Conservation (phyloP, 345 rosid species). For the Syzygium aromaticum region DNA sequence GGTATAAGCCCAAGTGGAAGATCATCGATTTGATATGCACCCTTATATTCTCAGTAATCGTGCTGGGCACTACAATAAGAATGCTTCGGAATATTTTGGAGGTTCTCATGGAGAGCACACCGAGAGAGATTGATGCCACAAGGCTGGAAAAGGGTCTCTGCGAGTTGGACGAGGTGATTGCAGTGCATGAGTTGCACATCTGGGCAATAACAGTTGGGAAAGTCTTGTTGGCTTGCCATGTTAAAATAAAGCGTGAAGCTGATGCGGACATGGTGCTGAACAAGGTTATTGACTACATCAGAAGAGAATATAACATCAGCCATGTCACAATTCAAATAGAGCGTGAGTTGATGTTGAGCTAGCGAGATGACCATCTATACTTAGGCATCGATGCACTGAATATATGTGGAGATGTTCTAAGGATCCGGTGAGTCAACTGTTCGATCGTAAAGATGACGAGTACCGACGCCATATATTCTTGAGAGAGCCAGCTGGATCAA, state of each 20-base stretch:
- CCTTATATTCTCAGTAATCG: conserved; percentile 43
- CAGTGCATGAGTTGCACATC: conserved; percentile 63
- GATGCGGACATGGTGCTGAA: conserved; percentile 45
- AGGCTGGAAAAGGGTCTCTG: conserved; percentile 60
- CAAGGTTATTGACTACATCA: conserved; percentile 49
- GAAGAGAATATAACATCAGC: conserved; percentile 44
- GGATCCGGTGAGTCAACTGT: neutral
- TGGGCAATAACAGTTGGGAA: conserved; percentile 76
- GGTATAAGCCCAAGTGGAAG: conserved; percentile 72
- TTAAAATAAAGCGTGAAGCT: conserved; percentile 47
- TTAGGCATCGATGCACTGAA: neutral
- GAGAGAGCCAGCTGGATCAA: neutral
- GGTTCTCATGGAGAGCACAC: conserved; percentile 77
- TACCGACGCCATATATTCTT: neutral
- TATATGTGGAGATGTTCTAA: neutral
- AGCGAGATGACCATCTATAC: neutral
- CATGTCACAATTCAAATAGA: conserved; percentile 74
- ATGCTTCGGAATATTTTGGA: conserved; percentile 60
- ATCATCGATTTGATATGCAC: conserved; percentile 62
- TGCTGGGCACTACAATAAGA: conserved; percentile 45
- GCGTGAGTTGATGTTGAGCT: conserved; percentile 19
- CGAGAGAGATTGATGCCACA: conserved; percentile 58
- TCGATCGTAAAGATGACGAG: neutral
- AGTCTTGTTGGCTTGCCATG: conserved; percentile 59
- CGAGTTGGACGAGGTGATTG: conserved; percentile 63